Evolutionary conservation across 768 basidiomycete species (phyloP).

Genomic region (Baorangia bicolor): DNA sequence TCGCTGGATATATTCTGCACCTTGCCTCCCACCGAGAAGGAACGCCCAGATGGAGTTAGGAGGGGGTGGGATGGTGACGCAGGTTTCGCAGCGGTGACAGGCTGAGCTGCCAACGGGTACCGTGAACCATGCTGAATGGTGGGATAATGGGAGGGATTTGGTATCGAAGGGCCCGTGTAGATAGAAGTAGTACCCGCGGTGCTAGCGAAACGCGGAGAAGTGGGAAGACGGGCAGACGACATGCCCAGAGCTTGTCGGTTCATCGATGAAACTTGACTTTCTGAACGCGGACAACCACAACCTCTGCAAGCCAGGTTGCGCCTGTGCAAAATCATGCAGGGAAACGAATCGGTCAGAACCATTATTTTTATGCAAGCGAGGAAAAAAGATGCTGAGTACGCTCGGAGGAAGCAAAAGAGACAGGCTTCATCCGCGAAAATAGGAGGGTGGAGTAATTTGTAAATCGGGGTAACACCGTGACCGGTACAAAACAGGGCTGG

Average conservation of each 20-base stretch:
- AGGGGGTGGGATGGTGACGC: constrained; percentile 58
- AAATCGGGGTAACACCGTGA: constrained; percentile 23
- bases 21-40: constrained; percentile 72
- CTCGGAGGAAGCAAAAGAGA: constrained; percentile 8
- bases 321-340: constrained; percentile 54
- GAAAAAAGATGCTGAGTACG: not conserved
- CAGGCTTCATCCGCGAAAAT: constrained; percentile 17
- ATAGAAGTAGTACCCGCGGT: constrained; percentile 15
- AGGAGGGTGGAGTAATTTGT: constrained; percentile 29
- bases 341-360: constrained; percentile 49
- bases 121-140: constrained; percentile 18
- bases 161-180: constrained; percentile 21
- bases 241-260: constrained; percentile 31
- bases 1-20: constrained; percentile 79
- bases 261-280: constrained; percentile 31
- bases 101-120: constrained; percentile 28
- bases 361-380: constrained; percentile 22
- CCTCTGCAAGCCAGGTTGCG: constrained; percentile 78
- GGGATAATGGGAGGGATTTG: constrained; percentile 33
- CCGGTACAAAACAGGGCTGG: constrained; percentile 13
- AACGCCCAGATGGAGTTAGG: constrained; percentile 80
- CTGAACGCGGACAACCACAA: constrained; percentile 63
- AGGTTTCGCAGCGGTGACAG: constrained; percentile 31
- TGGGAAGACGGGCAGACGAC: constrained; percentile 21
- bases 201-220: constrained; percentile 27